phyloP scores from a whole-genome alignment of 495 filamentous ascomycete species.

The Podospora pseudopauciseta region DNA sequence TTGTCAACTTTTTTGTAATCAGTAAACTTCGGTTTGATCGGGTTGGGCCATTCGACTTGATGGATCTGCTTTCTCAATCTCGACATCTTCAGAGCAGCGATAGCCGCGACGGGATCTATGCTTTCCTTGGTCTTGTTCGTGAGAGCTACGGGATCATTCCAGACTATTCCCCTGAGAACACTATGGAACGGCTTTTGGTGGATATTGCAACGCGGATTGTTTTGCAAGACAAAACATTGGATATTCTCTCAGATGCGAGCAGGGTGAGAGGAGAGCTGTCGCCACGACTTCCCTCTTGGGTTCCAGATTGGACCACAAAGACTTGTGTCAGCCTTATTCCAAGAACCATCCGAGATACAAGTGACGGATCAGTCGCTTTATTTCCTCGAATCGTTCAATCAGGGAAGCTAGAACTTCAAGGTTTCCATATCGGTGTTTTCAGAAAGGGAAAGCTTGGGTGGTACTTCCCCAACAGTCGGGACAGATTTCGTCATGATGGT shows the following conservation, averaged over 20 bases:
- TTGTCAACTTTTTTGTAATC: slow-evolving; percentile 7
- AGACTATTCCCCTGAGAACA: background rate
- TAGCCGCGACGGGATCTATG: slow-evolving; percentile 11
- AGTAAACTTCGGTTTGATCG: slow-evolving; percentile 14
- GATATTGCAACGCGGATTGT: background rate
- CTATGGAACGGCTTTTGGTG: background rate
- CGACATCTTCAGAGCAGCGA: slow-evolving; percentile 1
- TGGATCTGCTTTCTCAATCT: slow-evolving; percentile 10
- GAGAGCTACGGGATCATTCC: slow-evolving; percentile 13
- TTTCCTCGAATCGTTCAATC: background rate
- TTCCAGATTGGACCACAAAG: background rate
- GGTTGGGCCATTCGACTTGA: slow-evolving; percentile 6
- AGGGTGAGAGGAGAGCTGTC: slow-evolving; percentile 2
- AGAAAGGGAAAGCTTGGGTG: background rate
- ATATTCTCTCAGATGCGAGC: slow-evolving; percentile 10
- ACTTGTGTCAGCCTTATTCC: background rate
- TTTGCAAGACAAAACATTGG: background rate
- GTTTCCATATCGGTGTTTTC: background rate
- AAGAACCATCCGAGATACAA: background rate
- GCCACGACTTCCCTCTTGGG: background rate
- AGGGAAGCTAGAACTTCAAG: background rate
- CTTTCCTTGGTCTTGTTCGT: slow-evolving; percentile 10
- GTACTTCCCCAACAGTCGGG: background rate
- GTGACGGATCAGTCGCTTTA: background rate
- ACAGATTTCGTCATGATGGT: background rate